These are phyloP conservation scores for Halophytophthora polymorphica DNA, from an alignment of 352 stramenopile genomes.

Conservation along the genomic window DNA sequence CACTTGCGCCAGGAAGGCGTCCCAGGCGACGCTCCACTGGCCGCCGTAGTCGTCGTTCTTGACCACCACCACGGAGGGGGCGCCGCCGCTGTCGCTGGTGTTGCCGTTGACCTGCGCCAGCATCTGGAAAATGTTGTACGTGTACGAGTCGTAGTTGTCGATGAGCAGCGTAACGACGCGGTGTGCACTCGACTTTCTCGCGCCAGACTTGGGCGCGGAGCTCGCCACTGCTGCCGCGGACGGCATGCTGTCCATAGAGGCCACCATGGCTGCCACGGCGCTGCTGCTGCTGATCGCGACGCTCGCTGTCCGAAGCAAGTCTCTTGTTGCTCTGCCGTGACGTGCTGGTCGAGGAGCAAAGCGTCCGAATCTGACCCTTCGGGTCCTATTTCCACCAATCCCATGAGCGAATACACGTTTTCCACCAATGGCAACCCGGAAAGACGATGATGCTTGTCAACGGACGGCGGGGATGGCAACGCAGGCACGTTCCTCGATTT, in stretches of 20 bases:
- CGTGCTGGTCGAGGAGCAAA: too few relatives aligned
- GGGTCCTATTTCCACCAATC: constrained; percentile 21
- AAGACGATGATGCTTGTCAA: too few relatives aligned
- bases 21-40: constrained; percentile 60
- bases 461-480: constrained; percentile 9
- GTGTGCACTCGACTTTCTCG: constrained; percentile 17
- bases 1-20: constrained; percentile 43
- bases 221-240: constrained; percentile 2
- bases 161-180: constrained; percentile 86
- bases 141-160: constrained; percentile 99
- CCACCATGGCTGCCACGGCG: constrained; percentile 22
- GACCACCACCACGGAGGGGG: constrained; percentile 77
- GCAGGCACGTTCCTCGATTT: constrained; percentile 32
- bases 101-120: constrained; percentile 89
- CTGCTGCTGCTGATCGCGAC: constrained; percentile 1
- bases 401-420: constrained; percentile 1
- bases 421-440: constrained; percentile 10
- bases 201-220: constrained; percentile 1
- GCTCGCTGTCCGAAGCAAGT: constrained; percentile 10
- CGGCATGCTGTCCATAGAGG: constrained; percentile 23
- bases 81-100: too few relatives aligned
- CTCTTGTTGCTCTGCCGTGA: too few relatives aligned
- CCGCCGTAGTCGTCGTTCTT: constrained; percentile 90
- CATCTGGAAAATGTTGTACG: constrained; percentile 96
- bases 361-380: too few relatives aligned